These are phyloP conservation scores for Diaporthe vexans DNA, from an alignment of 2,329 filamentous ascomycete genomes.

Conservation along the genomic window DNA sequence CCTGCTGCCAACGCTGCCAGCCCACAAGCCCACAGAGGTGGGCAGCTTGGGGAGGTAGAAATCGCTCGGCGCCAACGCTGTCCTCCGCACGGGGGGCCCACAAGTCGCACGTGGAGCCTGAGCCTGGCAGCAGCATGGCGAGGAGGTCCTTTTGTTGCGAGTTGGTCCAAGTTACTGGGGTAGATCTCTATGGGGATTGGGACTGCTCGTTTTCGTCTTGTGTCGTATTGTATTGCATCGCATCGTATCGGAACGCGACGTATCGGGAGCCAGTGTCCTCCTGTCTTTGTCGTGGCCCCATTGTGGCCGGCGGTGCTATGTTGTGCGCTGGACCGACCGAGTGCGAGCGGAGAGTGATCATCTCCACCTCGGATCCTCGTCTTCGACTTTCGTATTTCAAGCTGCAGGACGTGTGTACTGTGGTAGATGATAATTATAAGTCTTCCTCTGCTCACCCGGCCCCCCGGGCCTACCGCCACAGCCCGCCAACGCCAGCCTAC, in stretches of 20 bases:
- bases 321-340: not conserved
- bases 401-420: not conserved
- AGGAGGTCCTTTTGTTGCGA: not conserved
- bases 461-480: not conserved
- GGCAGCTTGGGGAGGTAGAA: not conserved
- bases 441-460: not conserved
- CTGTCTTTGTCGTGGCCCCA: constrained; percentile 5
- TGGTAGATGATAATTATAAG: not conserved
- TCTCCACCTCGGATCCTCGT: not conserved
- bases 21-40: constrained; percentile 4
- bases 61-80: constrained; percentile 17
- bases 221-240: not conserved
- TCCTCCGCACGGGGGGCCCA: constrained; percentile 1
- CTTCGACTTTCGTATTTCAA: constrained; percentile 1
- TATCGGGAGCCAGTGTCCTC: not conserved
- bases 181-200: not conserved
- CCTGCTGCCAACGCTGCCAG: not conserved
- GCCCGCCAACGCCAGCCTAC: not conserved
- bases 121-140: not conserved
- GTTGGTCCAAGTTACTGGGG: not conserved
- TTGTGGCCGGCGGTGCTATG: not conserved
- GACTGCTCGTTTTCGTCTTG: constrained; percentile 15
- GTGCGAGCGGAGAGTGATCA: not conserved
- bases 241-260: constrained; percentile 8
- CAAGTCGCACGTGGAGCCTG: not conserved